Evolutionary conservation across 371 early-diverging fungal genomes (phyloP), one percentile per base, ranked within the genome.

Genomic region (Syncephalis fuscata): DNA sequence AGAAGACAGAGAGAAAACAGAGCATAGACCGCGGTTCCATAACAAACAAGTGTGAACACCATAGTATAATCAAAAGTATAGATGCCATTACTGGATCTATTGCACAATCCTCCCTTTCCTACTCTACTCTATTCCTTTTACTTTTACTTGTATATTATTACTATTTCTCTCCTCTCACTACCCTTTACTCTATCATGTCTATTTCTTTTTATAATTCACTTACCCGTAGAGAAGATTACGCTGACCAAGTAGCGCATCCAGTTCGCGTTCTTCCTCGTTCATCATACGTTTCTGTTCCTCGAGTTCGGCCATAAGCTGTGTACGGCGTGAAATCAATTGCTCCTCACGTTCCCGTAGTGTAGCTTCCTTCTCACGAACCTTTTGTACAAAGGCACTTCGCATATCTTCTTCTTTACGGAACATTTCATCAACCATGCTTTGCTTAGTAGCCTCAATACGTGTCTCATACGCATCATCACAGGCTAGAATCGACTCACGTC

Each of bases 391-490:
- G 53, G 63, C 64, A 56, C 74, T 72, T 10, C 82, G 70, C 59
- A 88, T 78, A 40, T 76, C 73, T 23, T 84, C 83, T 52, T 88
- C 85, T 39, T 68, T 76, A 16, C 71, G 60, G 26, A 69, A 65
- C 80, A 88, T 78, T n/a, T 82, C 83, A 42, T 77, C 70, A 17
- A 63, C 63, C 39, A 73, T 56, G 5, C 50, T 46, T 14, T 61
- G 55, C 54, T 71, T 73, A 23, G 74, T 70, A 25, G 66, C 64
- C 39, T 70, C 69, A 39, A 80, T 70, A 50, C 71, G 68, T 2
- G 61, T 53, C 40, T 83, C 82, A 48, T 80, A 85, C 32, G 64
- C 64, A 15, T 84, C 88, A 41, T 87, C 88, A 49, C 82, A 81
- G 36, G 73, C 74, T 37, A 80, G 63, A 48, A 82, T 69, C 2